Percentiles rank a stretch among this genome's conserved stretches.
These are phyloP conservation scores for Geranomyces michiganensis DNA, from an alignment of 192 early-diverging fungal species.

Conservation along the genomic window DNA sequence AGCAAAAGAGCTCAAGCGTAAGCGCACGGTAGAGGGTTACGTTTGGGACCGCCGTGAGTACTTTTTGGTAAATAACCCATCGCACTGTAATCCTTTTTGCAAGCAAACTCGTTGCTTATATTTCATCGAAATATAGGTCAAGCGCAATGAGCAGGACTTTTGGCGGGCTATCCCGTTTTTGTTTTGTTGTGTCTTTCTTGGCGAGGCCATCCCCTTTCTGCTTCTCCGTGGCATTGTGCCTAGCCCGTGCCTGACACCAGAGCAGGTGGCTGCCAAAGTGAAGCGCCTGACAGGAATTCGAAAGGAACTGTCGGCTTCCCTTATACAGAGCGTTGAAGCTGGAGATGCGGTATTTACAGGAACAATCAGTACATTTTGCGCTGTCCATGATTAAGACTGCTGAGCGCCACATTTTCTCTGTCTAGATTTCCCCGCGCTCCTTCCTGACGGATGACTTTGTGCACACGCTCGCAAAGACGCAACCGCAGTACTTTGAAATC, in stretches of 20 bases:
- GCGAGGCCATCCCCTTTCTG: slow-evolving; percentile 32
- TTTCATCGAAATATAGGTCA: slow-evolving; percentile 20
- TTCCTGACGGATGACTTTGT: slow-evolving; percentile 24
- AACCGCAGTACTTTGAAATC: slow-evolving; percentile 32
- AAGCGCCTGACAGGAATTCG: slow-evolving; percentile 15
- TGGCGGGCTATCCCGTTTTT: slow-evolving; percentile 30
- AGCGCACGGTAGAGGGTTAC: slow-evolving; percentile 21
- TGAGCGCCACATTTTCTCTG: neutral
- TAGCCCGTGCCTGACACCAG: slow-evolving; percentile 28
- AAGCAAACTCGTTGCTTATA: no score
- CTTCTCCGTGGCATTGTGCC: slow-evolving; percentile 32
- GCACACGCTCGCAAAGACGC: slow-evolving; percentile 19
- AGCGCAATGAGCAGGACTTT: slow-evolving; percentile 32
- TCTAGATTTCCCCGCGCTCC: slow-evolving; percentile 13
- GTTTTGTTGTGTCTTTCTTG: slow-evolving; percentile 32
- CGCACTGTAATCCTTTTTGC: no score
- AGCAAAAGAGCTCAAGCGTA: slow-evolving; percentile 27
- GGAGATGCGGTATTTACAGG: slow-evolving; percentile 21
- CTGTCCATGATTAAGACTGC: no score
- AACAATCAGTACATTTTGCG: no score
- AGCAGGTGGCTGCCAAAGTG: slow-evolving; percentile 20
- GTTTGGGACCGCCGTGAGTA: slow-evolving; percentile 28
- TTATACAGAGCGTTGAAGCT: slow-evolving; percentile 15
- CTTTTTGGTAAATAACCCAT: slow-evolving; percentile 16
- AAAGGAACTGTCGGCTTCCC: slow-evolving; percentile 7